Base-by-base conservation (phyloP, 257 asterid genomes). In the Solanum gandarillasii region DNA sequence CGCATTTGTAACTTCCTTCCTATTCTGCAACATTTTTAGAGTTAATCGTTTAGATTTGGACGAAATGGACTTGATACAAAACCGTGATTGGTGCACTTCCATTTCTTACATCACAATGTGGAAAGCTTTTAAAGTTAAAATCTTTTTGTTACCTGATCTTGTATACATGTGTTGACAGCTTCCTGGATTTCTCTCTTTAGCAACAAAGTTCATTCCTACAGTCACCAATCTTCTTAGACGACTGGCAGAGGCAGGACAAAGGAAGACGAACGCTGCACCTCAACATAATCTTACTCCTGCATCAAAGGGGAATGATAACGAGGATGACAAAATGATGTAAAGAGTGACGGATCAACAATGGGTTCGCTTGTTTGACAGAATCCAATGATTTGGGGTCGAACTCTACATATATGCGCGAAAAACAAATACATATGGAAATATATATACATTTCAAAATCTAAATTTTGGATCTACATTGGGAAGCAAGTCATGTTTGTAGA, bases 201-300 rank as follows among this genome's bases (percentile, higher is more conserved):
- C 98, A 67, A 94, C 96, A 92, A 97, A 94, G 90, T 89, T 97
- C 90, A 94, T 97, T 87, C 99, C 99, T 14, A 95, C 97, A 3
- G 90, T 97, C 86, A 97, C 93, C 98, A 95, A 94, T 89, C 95
- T 97, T 86, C 94, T 97, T 13, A 92, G 91, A 83, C 95, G 90
- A 84, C 94, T 97, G 85, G 99, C 98, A 1, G 98, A 95, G 91
- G 98, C 93, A 87, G 99, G 98, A 78, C 95, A 94, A 85, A 88
- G 88, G 87, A 94, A 84, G 12, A 91, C 91, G 6, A 92, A 92
- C 1, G 43, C 91, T 7, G 88, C 72, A 88, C 93, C 92, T 41
- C 98, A 91, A 76, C 95, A 82, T 74, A 91, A 92, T 88, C 92
- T 93, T 79, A 38, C 94, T 5, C 84, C 36, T 86, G 91, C 93